phyloP scores from a whole-genome alignment of 306 rosid species.

The Trifolium pratense region DNA sequence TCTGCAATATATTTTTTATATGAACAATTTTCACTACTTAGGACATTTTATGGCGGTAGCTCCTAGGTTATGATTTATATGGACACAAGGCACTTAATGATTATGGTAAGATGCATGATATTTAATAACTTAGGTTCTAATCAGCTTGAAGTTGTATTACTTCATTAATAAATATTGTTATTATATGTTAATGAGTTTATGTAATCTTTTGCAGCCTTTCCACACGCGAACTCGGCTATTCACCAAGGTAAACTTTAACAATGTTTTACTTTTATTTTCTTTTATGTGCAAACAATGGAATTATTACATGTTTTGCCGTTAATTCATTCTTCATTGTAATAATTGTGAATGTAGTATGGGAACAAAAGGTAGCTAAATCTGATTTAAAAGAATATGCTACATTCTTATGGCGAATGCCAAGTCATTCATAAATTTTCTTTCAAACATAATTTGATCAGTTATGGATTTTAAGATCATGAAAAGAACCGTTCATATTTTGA shows the following conservation, averaged over 20 bases:
- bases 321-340: slow-evolving; percentile 19
- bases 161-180: background rate
- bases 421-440: no score
- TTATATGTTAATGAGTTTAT: slow-evolving; percentile 31
- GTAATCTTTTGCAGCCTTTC: slow-evolving; percentile 81
- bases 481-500: background rate
- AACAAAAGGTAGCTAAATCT: slow-evolving; percentile 31
- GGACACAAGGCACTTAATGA: slow-evolving; percentile 17
- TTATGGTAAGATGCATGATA: slow-evolving; percentile 4
- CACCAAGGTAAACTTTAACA: slow-evolving; percentile 66
- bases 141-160: slow-evolving; percentile 26
- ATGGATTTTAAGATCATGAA: slow-evolving; percentile 31
- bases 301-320: slow-evolving; percentile 17
- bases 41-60: slow-evolving; percentile 32
- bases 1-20: slow-evolving; percentile 8
- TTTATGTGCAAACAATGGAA: background rate
- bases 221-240: slow-evolving; percentile 78
- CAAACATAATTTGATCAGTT: slow-evolving; percentile 9
- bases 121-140: slow-evolving; percentile 32
- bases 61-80: slow-evolving; percentile 28
- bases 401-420: no score
- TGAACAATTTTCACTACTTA: slow-evolving; percentile 16
- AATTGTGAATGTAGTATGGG: slow-evolving; percentile 27
- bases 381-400: slow-evolving; percentile 5
- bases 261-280: slow-evolving; percentile 1